Base-by-base conservation (phyloP, 2,329 filamentous ascomycete genomes). In the Alternaria sp. region DNA sequence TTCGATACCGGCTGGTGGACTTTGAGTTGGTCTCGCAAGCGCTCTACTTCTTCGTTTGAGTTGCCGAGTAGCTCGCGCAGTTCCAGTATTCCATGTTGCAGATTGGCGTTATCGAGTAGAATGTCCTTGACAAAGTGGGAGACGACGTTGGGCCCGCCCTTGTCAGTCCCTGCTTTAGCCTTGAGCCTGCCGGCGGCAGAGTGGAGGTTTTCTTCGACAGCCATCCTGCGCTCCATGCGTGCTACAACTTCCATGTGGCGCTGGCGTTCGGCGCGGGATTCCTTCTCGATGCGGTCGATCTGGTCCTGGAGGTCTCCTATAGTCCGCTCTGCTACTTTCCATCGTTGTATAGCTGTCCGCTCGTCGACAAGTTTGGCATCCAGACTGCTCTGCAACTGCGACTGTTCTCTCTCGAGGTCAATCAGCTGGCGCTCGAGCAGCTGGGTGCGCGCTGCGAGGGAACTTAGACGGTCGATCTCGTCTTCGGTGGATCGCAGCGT, bases 41-140 rank as follows among this genome's bases (percentile, higher is more conserved):
- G 87, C 75, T 97, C 93, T 3, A 98, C 95, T 79, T 99, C 94
- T 71, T 97, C 92, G 73, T 98, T 97, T 3, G 94, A 97, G 75
- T 88, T 93, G 72, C 93, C 86, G 22, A 99, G 85, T 88, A 99
- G 90, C 75, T 97, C 94, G 18, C 94, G 87, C 49, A 99, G 82
- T 81, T 99, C 95, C 54, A 94, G 88, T 61, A 98, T 96, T 16
- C 93, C 93, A 64, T 95, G 86, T 77, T 99, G 95, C 45, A 99
- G 82, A 69, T 93, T 97, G 10, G 94, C 93, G 74, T 99, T 99
- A 78, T 99, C 95, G 72, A 97, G 90, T 18, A 99, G 83, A 57
- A 99, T 92, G 76, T 98, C 95, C 68, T 94, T 93, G 57, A 99
- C 95, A 70, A 99, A 98, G 74, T 96, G 92, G 20, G 92, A 94